A percentile compares a stretch with the other conserved stretches of the same genome.
phyloP scores from a whole-genome alignment of 78 protist species.

The Mantamonas sphyraenae region DNA sequence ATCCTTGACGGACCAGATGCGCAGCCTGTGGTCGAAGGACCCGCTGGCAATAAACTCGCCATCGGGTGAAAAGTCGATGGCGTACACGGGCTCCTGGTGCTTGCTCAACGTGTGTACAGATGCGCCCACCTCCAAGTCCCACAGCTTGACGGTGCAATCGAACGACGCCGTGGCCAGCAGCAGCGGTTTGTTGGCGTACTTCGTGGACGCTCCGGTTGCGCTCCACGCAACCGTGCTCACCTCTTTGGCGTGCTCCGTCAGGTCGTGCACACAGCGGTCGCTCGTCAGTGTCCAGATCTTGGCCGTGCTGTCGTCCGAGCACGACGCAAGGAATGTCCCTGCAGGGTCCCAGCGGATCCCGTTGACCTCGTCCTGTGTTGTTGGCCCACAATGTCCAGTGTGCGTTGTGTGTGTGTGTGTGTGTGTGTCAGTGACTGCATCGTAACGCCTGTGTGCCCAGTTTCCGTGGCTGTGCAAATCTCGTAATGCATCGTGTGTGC shows the following conservation, averaged over 20 bases:
- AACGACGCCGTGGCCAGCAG: constrained; percentile 64
- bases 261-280: constrained; percentile 23
- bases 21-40: constrained; percentile 52
- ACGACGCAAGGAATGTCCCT: constrained; percentile 79
- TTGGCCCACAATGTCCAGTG: too few species aligned
- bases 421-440: too few species aligned
- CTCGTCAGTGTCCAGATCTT: constrained; percentile 52
- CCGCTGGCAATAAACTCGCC: constrained; percentile 76
- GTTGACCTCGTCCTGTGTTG: constrained; percentile 84
- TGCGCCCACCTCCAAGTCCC: constrained; percentile 50
- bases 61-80: constrained; percentile 66
- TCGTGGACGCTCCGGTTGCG: constrained; percentile 48
- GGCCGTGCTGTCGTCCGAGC: constrained; percentile 89
- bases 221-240: constrained; percentile 71
- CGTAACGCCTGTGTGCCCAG: too few species aligned
- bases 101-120: constrained; percentile 37
- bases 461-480: too few species aligned
- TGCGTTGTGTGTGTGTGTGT: too few species aligned
- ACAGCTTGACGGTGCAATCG: constrained; percentile 59
- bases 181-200: constrained; percentile 37
- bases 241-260: constrained; percentile 64
- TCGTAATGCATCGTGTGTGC: too few species aligned
- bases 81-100: constrained; percentile 73
- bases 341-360: constrained; percentile 82
- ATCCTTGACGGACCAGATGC: constrained; percentile 71